Base-by-base conservation (phyloP, 2,329 filamentous ascomycete genomes). In the Exophiala calicioides region DNA sequence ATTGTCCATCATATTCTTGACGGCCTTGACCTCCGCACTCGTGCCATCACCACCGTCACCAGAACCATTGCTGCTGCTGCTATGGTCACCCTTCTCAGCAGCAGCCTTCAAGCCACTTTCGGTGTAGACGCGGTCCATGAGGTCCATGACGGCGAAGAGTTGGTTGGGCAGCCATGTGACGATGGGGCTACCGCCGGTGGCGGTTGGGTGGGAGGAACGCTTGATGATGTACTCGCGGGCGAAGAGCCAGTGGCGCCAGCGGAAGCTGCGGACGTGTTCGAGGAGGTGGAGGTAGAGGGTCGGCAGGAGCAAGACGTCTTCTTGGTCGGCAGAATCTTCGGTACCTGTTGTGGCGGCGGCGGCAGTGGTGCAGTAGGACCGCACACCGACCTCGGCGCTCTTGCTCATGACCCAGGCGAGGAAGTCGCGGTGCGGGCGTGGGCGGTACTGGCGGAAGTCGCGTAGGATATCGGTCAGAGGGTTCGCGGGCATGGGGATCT, bases 371-470 rank as follows among this genome's bases (percentile, higher is more conserved):
- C 55, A 58, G 36, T 55, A 74, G 4, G 66, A 55, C 31, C 61
- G 65, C 8, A 74, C 65, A 9, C 63, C 65, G 15, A 74, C 52
- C 44, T 72, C 77, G 69, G 73, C 69, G 1, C 79, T 69, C 32
- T 70, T 71, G 30, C 72, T 69, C 32, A 73, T 73, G 16, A 95
- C 86, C 62, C 84, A 84, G 52, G 81, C 78, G 24, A 97, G 77
- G 67, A 96, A 96, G 56, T 85, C 81, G 31, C 90, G 83, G 66
- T 97, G 91, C 60, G 94, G 91, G 43, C 85, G 86, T 3, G 91
- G 91, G 0, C 91, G 80, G 68, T 96, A 96, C 62, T 85, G 78
- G 53, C 90, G 81, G 75, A 97, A 97, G 66, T 96, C 91, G 55
- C 82, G 75, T 15, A 96, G 78, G 64, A 95, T 95, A 45, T 85